phyloP scores from a whole-genome alignment of 2,329 filamentous ascomycete genomes.

The Nigrospora sphaerica region DNA sequence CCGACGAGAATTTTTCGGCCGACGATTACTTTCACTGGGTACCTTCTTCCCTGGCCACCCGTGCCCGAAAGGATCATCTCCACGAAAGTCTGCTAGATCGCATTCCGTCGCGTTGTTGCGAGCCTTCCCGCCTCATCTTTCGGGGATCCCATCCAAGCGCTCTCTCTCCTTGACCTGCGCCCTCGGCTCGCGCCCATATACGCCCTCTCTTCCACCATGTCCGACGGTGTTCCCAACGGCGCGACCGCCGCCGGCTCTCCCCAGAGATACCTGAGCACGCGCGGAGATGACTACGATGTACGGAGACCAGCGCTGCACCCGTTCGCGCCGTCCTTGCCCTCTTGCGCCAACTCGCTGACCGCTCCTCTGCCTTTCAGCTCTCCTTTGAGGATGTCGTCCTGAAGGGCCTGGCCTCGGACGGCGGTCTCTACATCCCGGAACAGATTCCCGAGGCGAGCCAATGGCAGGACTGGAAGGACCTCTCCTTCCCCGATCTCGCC shows the following conservation, averaged over 20 bases:
- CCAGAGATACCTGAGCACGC: slow-evolving; percentile 43
- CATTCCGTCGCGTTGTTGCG: too few relatives aligned
- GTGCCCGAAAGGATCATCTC: too few relatives aligned
- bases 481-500: slow-evolving; percentile 75
- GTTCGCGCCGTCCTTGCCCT: slow-evolving; percentile 2
- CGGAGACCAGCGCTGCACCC: slow-evolving; percentile 9
- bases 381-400: slow-evolving; percentile 89
- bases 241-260: slow-evolving; percentile 22
- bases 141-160: too few relatives aligned
- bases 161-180: too few relatives aligned
- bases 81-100: too few relatives aligned
- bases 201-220: slow-evolving; percentile 24
- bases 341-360: slow-evolving; percentile 4
- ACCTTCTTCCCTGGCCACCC: too few relatives aligned
- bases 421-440: slow-evolving; percentile 85
- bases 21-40: neutral
- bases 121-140: too few relatives aligned
- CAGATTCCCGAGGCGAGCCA: slow-evolving; percentile 53
- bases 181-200: too few relatives aligned
- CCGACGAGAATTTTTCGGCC: neutral
- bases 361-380: slow-evolving; percentile 41
- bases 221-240: slow-evolving; percentile 28
- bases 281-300: slow-evolving; percentile 43
- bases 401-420: slow-evolving; percentile 80
- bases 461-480: slow-evolving; percentile 70